Percentiles rank a stretch among this genome's conserved stretches.
Evolutionary conservation across 768 basidiomycete genomes (phyloP).

Genomic region (Amanita pallidorosea): DNA sequence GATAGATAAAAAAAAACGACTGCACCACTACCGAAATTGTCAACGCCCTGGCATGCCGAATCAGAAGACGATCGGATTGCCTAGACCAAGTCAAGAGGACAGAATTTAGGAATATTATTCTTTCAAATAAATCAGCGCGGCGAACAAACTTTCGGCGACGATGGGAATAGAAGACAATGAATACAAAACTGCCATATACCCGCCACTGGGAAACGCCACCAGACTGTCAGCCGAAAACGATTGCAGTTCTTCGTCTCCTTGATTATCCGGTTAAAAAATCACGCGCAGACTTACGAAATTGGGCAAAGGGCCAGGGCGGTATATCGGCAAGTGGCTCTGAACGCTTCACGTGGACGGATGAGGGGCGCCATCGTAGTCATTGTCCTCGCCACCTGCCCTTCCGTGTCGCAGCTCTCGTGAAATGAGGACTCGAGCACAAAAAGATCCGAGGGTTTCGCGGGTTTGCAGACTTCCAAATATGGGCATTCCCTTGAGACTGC

Average conservation of each 20-base stretch:
- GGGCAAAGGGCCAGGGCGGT: background rate
- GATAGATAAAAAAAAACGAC: background rate
- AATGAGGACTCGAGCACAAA: background rate
- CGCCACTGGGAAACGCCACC: background rate
- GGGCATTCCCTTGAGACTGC: constrained; percentile 1
- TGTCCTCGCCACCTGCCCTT: background rate
- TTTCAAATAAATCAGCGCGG: background rate
- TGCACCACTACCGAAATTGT: background rate
- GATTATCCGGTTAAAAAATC: background rate
- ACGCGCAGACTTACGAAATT: background rate
- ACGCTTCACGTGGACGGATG: background rate
- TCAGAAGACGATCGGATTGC: background rate
- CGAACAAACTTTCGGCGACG: background rate
- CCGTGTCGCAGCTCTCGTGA: background rate
- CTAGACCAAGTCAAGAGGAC: background rate
- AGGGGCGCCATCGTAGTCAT: background rate
- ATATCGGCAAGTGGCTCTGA: background rate
- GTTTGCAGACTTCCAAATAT: constrained; percentile 1
- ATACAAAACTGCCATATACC: background rate
- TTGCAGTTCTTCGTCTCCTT: background rate
- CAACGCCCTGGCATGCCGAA: background rate
- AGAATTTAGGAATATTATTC: background rate
- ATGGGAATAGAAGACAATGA: background rate
- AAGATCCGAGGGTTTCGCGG: background rate
- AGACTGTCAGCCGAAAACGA: background rate